Evolutionary conservation across 2,329 filamentous ascomycete genomes (phyloP).

Genomic region (Cercospora zeina): DNA sequence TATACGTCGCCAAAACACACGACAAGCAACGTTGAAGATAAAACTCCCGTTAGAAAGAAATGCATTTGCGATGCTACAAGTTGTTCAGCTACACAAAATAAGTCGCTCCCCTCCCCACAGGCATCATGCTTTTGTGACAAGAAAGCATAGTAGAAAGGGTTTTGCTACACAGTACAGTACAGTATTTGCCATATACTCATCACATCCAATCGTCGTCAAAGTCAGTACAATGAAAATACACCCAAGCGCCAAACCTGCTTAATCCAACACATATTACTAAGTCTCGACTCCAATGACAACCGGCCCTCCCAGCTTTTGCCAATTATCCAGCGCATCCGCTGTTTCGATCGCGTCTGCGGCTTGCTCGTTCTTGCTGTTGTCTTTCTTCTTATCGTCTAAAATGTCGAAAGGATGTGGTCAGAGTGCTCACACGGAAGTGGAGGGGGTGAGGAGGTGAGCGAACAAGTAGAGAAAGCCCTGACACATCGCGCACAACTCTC

Average conservation of each 20-base stretch:
- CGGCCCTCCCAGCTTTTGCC: slow-evolving; percentile 18
- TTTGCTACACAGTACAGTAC: background rate
- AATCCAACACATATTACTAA: background rate
- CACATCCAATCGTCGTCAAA: background rate
- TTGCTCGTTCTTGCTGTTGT: slow-evolving; percentile 14
- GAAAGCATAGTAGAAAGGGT: background rate
- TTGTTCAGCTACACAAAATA: background rate
- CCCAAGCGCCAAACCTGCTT: slow-evolving; percentile 6
- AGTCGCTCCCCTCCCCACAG: background rate
- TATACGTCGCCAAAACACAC: background rate
- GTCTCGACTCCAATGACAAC: slow-evolving; percentile 18
- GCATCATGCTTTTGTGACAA: background rate
- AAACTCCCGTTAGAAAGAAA: background rate
- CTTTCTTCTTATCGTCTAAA: slow-evolving; percentile 12
- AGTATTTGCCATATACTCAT: slow-evolving; percentile 8
- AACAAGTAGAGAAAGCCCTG: slow-evolving; percentile 20
- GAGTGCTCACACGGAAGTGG: slow-evolving; percentile 11
- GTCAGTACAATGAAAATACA: background rate
- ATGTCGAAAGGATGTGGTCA: slow-evolving; percentile 12
- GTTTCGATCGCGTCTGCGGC: slow-evolving; percentile 15
- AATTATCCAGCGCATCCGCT: slow-evolving; percentile 18
- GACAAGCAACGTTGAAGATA: too few species aligned
- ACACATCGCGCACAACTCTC: slow-evolving; percentile 15
- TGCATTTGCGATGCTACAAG: background rate
- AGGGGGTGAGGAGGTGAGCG: background rate